phyloP scores from a whole-genome alignment of 83 land plant genomes.

The Isoetes engelmannii region DNA sequence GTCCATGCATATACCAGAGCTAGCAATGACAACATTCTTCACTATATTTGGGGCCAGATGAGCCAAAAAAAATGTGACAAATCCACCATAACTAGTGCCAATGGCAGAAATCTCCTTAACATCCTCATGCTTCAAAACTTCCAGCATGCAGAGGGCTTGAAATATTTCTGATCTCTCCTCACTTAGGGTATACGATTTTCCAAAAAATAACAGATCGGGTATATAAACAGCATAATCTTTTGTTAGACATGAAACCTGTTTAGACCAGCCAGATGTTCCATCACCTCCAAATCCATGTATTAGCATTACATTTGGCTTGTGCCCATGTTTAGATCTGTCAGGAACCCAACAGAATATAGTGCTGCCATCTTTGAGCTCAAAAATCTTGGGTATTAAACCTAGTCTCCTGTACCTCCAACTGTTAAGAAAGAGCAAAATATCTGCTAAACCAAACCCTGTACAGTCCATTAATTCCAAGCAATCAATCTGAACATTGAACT shows the following conservation, averaged over 20 bases:
- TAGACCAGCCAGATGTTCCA: conserved; percentile 59
- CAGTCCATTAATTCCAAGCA: no score
- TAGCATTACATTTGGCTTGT: conserved; percentile 50
- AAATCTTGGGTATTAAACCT: conserved; percentile 35
- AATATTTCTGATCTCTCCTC: conserved; percentile 46
- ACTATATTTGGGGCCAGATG: conserved; percentile 46
- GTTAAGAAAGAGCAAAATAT: no score
- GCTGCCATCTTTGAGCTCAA: conserved; percentile 65
- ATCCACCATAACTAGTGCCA: conserved; percentile 79
- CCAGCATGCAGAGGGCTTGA: conserved; percentile 58
- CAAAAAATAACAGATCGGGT: conserved; percentile 73
- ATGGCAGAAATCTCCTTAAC: conserved; percentile 39
- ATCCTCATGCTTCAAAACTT: conserved; percentile 38
- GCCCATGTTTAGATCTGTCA: neutral
- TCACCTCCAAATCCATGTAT: conserved; percentile 79
- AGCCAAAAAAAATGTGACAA: conserved; percentile 63
- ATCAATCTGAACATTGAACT: no score
- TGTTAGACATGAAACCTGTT: conserved; percentile 48
- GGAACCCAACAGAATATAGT: conserved; percentile 67
- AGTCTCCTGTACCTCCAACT: neutral
- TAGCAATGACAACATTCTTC: conserved; percentile 48
- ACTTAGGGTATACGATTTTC: conserved; percentile 36
- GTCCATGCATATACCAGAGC: conserved; percentile 58
- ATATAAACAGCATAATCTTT: conserved; percentile 49
- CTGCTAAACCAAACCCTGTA: no score